phyloP scores from a whole-genome alignment of 306 rosid species.

The Vigna hirtella region DNA sequence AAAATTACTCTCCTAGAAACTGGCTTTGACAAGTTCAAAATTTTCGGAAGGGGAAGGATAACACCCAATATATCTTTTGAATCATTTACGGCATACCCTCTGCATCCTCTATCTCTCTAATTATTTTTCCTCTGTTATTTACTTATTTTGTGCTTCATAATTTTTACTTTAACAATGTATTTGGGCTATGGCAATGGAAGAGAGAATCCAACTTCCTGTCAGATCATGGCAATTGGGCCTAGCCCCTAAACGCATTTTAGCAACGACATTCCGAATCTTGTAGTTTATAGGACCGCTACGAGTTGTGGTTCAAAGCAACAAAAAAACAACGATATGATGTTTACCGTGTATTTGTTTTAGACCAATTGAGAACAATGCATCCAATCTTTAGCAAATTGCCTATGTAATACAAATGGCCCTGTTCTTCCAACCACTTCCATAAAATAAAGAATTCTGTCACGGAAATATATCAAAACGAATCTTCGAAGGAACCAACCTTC shows the following conservation, averaged over 20 bases:
- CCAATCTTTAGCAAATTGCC: neutral
- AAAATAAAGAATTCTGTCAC: neutral
- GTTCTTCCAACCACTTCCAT: slow-evolving; percentile 7
- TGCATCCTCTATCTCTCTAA: neutral
- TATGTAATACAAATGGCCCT: neutral
- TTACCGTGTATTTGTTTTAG: neutral
- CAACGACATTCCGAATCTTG: neutral
- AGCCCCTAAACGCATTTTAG: neutral
- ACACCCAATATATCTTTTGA: neutral
- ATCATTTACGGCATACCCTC: neutral
- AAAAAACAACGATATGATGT: neutral
- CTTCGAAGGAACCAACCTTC: slow-evolving; percentile 3
- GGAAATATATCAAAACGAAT: slow-evolving; percentile 6
- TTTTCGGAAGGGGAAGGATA: neutral
- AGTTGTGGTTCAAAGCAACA: slow-evolving; percentile 5
- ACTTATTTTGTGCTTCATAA: neutral
- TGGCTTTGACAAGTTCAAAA: neutral
- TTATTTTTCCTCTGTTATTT: neutral
- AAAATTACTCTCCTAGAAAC: neutral
- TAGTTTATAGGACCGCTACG: neutral
- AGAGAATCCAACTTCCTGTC: neutral
- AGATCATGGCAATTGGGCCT: neutral
- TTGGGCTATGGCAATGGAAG: neutral
- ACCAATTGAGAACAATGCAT: neutral
- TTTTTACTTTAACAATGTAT: neutral